phyloP scores from a whole-genome alignment of 192 early-diverging fungal genomes.

The Spizellomyces punctatus region DNA sequence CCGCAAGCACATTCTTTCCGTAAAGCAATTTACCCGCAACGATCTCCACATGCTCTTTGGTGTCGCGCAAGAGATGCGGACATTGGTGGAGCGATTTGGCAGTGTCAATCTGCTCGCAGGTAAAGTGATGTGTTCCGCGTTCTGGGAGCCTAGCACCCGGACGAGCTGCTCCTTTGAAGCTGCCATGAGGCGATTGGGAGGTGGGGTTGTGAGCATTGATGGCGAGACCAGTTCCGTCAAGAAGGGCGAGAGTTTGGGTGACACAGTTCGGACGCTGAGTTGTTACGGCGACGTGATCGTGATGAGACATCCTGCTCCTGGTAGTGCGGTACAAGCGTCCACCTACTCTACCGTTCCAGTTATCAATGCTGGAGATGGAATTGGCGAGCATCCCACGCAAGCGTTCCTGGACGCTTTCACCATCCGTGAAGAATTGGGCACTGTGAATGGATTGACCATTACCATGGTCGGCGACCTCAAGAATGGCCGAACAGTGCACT shows the following conservation, averaged over 20 bases:
- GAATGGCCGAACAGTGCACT: constrained; percentile 98
- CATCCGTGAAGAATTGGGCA: constrained; percentile 90
- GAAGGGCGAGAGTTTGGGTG: constrained; percentile 94
- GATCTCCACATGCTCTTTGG: constrained; percentile 95
- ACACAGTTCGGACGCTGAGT: constrained; percentile 91
- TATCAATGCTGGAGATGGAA: constrained; percentile 96
- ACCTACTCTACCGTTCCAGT: constrained; percentile 89
- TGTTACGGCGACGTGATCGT: constrained; percentile 93
- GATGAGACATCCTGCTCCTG: constrained; percentile 90
- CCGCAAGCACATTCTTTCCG: constrained; percentile 89
- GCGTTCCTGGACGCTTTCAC: constrained; percentile 95
- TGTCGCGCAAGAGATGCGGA: constrained; percentile 96
- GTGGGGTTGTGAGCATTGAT: constrained; percentile 84
- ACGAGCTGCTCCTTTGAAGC: constrained; percentile 93
- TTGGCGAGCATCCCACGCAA: constrained; percentile 97
- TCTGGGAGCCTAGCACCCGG: constrained; percentile 96
- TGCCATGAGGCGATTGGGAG: constrained; percentile 93
- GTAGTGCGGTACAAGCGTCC: constrained; percentile 79
- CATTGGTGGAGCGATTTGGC: constrained; percentile 87
- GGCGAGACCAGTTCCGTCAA: constrained; percentile 83
- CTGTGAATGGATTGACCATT: constrained; percentile 93
- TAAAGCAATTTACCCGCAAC: constrained; percentile 88
- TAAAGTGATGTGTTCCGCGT: constrained; percentile 91
- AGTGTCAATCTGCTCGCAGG: constrained; percentile 82
- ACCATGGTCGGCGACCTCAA: constrained; percentile 96